Percentiles rank a stretch among this genome's conserved stretches.
phyloP scores from a whole-genome alignment of 208 protist species.

The Crithidia mellificae region DNA sequence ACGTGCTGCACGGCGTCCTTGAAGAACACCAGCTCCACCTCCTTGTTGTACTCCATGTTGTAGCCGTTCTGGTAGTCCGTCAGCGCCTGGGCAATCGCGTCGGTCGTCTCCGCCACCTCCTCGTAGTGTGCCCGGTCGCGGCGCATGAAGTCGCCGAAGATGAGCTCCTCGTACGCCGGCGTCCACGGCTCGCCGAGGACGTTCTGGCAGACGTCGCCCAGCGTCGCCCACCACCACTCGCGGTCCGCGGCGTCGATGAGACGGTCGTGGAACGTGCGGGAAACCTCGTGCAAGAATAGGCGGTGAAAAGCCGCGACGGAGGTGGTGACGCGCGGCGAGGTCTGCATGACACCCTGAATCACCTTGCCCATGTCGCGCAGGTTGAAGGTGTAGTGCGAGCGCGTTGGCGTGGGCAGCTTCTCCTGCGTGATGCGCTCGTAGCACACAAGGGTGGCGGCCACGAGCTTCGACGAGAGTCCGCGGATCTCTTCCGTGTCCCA shows the following conservation, averaged over 20 bases:
- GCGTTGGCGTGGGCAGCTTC: constrained; percentile 97
- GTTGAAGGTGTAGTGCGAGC: constrained; percentile 99
- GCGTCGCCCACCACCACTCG: constrained; percentile 90
- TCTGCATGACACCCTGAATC: constrained; percentile 95
- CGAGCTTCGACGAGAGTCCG: constrained; percentile 70
- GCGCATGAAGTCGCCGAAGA: constrained; percentile 94
- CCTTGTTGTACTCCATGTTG: constrained; percentile 91
- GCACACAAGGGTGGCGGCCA: constrained; percentile 92
- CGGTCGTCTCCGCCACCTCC: constrained; percentile 54
- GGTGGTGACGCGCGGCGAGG: constrained; percentile 61
- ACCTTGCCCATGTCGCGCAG: constrained; percentile 97
- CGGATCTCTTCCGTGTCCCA: constrained; percentile 60
- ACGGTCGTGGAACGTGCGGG: constrained; percentile 96
- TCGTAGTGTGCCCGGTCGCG: constrained; percentile 87
- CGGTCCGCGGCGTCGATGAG: constrained; percentile 92
- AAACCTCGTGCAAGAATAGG: constrained; percentile 96
- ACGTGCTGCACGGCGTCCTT: constrained; percentile 96
- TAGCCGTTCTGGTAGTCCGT: constrained; percentile 91
- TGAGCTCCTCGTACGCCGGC: constrained; percentile 61
- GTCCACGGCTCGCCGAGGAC: constrained; percentile 74
- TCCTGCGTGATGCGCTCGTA: constrained; percentile 94
- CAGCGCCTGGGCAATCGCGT: constrained; percentile 56
- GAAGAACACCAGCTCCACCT: constrained; percentile 97
- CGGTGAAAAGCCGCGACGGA: constrained; percentile 59
- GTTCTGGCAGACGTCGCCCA: constrained; percentile 54